These are phyloP conservation scores for Pharus latifolius DNA, from an alignment of 176 grass and related monocot genomes.

Conservation along the genomic window DNA sequence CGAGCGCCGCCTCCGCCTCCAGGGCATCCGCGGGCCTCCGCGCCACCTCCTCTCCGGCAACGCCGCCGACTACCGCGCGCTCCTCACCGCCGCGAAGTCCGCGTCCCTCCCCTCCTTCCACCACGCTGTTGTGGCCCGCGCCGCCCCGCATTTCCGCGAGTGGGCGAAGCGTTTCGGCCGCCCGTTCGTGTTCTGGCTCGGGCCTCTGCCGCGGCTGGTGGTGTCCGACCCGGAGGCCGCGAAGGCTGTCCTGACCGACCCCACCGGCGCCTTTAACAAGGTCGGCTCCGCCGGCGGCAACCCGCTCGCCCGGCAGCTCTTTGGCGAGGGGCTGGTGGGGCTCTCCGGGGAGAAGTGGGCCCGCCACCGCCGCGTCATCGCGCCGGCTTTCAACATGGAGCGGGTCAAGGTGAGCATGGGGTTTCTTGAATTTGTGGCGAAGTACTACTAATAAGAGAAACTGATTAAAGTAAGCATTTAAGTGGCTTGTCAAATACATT, in stretches of 20 bases:
- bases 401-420: conserved; percentile 38
- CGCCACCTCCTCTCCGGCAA: conserved; percentile 47
- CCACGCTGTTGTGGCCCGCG: conserved; percentile 46
- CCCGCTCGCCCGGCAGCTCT: conserved; percentile 41
- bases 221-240: conserved; percentile 42
- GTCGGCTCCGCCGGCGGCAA: conserved; percentile 1
- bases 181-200: conserved; percentile 69
- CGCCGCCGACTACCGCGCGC: conserved; percentile 11
- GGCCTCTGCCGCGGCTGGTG: conserved; percentile 36
- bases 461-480: too few relatives aligned
- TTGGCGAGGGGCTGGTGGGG: conserved; percentile 46
- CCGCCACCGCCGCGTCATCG: conserved; percentile 44
- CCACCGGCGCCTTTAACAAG: conserved; percentile 42
- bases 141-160: conserved; percentile 37
- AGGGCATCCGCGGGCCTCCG: conserved; percentile 40
- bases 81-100: conserved; percentile 27
- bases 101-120: conserved; percentile 34
- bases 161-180: conserved; percentile 43
- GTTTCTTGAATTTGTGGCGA: background rate
- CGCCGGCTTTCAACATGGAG: conserved; percentile 82
- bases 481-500: too few relatives aligned
- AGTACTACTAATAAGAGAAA: too few relatives aligned
- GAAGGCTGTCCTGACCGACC: conserved; percentile 41
- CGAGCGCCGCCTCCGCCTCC: conserved; percentile 28
- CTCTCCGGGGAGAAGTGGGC: conserved; percentile 56